Evolutionary conservation across 2,329 filamentous ascomycete genomes (phyloP), one percentile per base, ranked within the genome.

Genomic region (Cytospora piceicola): DNA sequence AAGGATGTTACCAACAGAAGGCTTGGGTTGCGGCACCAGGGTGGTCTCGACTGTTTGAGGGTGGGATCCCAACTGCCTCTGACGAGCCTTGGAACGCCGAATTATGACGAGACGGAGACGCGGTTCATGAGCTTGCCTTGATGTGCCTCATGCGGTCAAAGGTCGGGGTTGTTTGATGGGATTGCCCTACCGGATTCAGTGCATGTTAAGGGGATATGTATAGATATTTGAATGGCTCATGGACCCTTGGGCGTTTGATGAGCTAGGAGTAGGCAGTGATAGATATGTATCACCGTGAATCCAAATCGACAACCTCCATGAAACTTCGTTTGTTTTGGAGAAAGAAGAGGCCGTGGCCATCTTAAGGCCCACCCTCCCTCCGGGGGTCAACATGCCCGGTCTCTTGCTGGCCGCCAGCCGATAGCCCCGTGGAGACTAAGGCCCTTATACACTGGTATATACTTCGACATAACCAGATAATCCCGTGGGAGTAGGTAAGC

Each of bases 81-180:
- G 20, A 74, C 72, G 17, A 71, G 72, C 20, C 65, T 74, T 39
- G 72, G 73, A 11, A 73, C 72, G 39, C 72, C 72, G 9, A 71
- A 73, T 57, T 73, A 73, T 51, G 68, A 66, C 2, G 66, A 66
- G 34, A 71, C 74, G 71, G 63, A 69, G 65, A 62, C 66, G 15
- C 62, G 73, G 9, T 74, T 72, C 36, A 36, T 73, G 64, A 71
- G 68, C 27, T 59, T 74, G n/a, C 71, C 69, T 5, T 72, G 46
- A 69, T 49, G 42, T 42, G 36, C n/a, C n/a, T n/a, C n/a, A n/a
- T n/a, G n/a, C n/a, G n/a, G n/a, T n/a, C n/a, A n/a, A n/a, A n/a
- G 27, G 27, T 29, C 27, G 27, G 5, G 5, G 27, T 5, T 29
- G 32, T 69, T 4, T 72, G 46, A 69, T 22, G 42, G 15, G n/a